These are phyloP conservation scores for Pseudogymnoascus verrucosus DNA, from an alignment of 2,329 filamentous ascomycete genomes.

Conservation along the genomic window DNA sequence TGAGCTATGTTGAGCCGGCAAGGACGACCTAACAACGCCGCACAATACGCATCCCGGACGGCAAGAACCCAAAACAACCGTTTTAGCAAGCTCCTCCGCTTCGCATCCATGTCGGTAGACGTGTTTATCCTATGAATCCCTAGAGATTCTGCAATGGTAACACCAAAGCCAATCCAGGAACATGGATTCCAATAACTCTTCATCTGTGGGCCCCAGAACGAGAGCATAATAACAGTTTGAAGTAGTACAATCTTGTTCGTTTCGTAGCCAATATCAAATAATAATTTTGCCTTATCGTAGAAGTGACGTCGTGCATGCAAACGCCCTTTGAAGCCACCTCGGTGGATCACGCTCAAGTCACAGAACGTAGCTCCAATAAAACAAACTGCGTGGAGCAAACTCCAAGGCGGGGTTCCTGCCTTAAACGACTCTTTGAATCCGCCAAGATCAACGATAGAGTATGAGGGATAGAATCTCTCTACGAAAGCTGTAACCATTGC, in stretches of 20 bases:
- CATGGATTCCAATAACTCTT: conserved; percentile 9
- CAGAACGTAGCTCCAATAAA: conserved; percentile 13
- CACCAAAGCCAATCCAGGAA: conserved; percentile 9
- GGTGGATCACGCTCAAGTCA: conserved; percentile 12
- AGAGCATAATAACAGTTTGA: conserved; percentile 12
- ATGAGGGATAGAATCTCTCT: conserved; percentile 11
- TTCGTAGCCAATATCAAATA: conserved; percentile 12
- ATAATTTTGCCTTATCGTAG: conserved; percentile 12
- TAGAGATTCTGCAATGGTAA: conserved; percentile 12
- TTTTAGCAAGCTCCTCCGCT: conserved; percentile 11
- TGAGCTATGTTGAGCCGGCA: conserved; percentile 11
- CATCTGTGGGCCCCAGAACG: conserved; percentile 12
- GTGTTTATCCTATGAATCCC: conserved; percentile 9
- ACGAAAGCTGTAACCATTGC: conserved; percentile 7
- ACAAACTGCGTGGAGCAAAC: conserved; percentile 10
- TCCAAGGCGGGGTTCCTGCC: conserved; percentile 11
- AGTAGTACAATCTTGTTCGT: conserved; percentile 12
- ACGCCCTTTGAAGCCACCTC: conserved; percentile 12
- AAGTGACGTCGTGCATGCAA: conserved; percentile 11
- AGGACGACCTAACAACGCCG: conserved; percentile 11
- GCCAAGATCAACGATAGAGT: conserved; percentile 10
- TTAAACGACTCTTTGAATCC: conserved; percentile 10
- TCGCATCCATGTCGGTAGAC: conserved; percentile 10
- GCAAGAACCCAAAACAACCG: conserved; percentile 11
- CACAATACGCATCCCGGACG: conserved; percentile 11